These are phyloP conservation scores for Yamadazyma laniorum DNA, from an alignment of 805 yeast species.

Conservation along the genomic window DNA sequence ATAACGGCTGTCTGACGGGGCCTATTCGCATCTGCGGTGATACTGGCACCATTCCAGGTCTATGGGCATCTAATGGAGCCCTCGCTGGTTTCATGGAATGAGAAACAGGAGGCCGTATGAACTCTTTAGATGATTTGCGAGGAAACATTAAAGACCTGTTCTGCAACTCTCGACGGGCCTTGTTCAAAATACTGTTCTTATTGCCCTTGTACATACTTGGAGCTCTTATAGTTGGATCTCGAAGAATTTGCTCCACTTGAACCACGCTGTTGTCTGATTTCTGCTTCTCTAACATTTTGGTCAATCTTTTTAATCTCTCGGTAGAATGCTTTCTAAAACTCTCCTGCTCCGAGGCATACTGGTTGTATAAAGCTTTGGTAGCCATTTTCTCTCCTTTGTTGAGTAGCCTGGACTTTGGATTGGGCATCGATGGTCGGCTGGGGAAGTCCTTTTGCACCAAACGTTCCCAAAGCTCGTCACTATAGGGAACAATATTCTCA, in stretches of 20 bases:
- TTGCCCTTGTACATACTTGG: conserved; percentile 11
- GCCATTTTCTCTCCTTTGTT: conserved; percentile 22
- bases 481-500: conserved; percentile 39
- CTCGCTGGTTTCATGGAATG: no score
- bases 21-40: no score
- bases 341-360: conserved; percentile 42
- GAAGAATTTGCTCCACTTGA: conserved; percentile 24
- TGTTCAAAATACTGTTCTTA: conserved; percentile 26
- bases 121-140: background rate
- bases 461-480: conserved; percentile 47
- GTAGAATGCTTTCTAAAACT: conserved; percentile 44
- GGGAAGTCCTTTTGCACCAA: conserved; percentile 48
- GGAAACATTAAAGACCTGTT: conserved; percentile 33
- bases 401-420: background rate
- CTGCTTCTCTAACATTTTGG: conserved; percentile 35
- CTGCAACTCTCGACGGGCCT: conserved; percentile 37
- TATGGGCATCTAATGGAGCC: no score
- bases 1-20: no score
- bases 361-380: conserved; percentile 37
- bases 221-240: conserved; percentile 28
- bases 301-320: conserved; percentile 42
- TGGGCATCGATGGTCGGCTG: conserved; percentile 33
- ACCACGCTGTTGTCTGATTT: conserved; percentile 44
- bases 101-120: background rate
- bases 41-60: no score